Conservation (phyloP, 2,329 filamentous ascomycete genomes). For the Ceratocystis eucalypticola region DNA sequence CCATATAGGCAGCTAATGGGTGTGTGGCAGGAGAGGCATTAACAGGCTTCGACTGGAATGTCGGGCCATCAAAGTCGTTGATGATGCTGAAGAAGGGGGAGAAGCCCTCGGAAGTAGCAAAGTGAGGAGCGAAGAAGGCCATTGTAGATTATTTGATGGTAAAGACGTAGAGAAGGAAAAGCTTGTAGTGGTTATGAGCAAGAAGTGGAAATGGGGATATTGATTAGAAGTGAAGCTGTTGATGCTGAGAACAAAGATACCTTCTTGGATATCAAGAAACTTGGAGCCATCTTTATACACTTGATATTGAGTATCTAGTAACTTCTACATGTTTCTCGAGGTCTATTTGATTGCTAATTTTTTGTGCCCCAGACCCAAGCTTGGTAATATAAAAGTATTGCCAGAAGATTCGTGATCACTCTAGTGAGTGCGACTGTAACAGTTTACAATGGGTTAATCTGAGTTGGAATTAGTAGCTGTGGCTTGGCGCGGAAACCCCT, state of each 20-base stretch:
- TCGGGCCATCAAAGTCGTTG: slow-evolving; percentile 42
- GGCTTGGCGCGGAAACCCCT: neutral
- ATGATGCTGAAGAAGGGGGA: slow-evolving; percentile 50
- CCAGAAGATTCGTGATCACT: slow-evolving; percentile 3
- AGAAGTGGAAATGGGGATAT: slow-evolving; percentile 3
- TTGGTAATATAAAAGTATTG: neutral
- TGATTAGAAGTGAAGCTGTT: slow-evolving; percentile 8
- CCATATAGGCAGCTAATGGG: slow-evolving; percentile 2
- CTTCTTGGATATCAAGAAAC: neutral
- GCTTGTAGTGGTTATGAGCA: neutral
- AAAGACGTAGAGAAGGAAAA: neutral
- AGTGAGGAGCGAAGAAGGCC: slow-evolving; percentile 45
- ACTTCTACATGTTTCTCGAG: slow-evolving; percentile 7
- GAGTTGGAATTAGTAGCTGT: neutral
- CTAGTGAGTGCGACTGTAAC: neutral
- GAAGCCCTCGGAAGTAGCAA: slow-evolving; percentile 40
- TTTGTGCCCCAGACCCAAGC: neutral
- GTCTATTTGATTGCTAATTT: neutral
- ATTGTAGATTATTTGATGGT: slow-evolving; percentile 32
- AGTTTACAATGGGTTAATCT: neutral
- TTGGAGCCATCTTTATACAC: slow-evolving; percentile 8
- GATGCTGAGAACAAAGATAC: slow-evolving; percentile 10
- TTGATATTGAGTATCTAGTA: slow-evolving; percentile 3
- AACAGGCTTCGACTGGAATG: slow-evolving; percentile 32
- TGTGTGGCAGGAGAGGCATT: neutral